These are phyloP conservation scores for Platismatia glauca DNA, from an alignment of 495 filamentous ascomycete genomes.

Conservation along the genomic window DNA sequence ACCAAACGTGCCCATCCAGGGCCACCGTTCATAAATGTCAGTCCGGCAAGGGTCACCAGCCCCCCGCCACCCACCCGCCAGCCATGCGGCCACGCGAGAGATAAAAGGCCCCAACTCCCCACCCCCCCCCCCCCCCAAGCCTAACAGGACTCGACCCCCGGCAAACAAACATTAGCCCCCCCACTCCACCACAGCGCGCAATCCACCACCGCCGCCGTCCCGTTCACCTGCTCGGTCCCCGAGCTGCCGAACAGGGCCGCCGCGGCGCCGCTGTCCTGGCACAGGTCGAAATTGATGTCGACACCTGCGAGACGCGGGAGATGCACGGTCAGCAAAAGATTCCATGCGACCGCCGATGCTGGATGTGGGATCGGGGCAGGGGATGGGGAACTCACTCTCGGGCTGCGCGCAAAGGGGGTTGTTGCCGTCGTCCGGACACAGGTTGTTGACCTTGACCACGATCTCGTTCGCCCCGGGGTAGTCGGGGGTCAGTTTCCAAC, in stretches of 20 bases:
- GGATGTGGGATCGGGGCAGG: background rate
- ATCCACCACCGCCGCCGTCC: conserved; percentile 26
- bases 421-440: conserved; percentile 26
- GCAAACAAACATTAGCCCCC: background rate
- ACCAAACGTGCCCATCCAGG: background rate
- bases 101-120: background rate
- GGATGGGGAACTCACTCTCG: background rate
- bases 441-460: conserved; percentile 25
- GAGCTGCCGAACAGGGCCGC: conserved; percentile 26
- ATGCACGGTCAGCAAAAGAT: conserved; percentile 7
- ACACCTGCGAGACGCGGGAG: conserved; percentile 27
- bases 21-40: background rate
- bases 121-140: background rate
- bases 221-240: conserved; percentile 28
- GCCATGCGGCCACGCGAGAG: background rate
- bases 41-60: background rate
- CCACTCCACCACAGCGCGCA: conserved; percentile 17
- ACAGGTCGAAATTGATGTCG: conserved; percentile 33
- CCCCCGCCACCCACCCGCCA: background rate
- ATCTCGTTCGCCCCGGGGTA: conserved; percentile 4
- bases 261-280: conserved; percentile 28
- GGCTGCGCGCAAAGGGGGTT: conserved; percentile 28
- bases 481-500: conserved; percentile 26
- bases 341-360: background rate
- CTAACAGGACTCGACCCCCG: background rate